Conservation (phyloP, 2,329 filamentous ascomycete species). For the Exophiala oligosperma region DNA sequence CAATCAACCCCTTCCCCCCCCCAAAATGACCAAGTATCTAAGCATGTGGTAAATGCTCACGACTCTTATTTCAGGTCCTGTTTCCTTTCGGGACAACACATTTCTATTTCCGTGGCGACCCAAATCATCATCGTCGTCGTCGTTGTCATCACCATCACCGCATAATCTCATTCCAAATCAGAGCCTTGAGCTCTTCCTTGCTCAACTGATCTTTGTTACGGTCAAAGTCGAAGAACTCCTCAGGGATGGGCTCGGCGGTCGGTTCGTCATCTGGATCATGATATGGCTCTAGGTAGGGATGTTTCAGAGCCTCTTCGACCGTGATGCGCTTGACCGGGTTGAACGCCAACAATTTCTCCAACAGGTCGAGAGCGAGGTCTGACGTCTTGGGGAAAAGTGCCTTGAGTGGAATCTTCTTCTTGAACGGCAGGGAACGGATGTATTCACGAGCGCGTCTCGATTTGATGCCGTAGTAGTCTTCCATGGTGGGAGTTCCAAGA, state of each 20-base stretch:
- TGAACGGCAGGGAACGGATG: slow-evolving; percentile 96
- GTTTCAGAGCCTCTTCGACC: slow-evolving; percentile 93
- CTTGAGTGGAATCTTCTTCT: slow-evolving; percentile 99
- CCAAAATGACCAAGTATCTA: no score
- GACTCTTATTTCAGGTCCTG: no score
- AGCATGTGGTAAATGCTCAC: no score
- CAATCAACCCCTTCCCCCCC: no score
- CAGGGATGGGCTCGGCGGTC: slow-evolving; percentile 91
- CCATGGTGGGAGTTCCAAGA: slow-evolving; percentile 97
- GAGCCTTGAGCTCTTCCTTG: slow-evolving; percentile 93
- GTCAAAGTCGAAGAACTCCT: slow-evolving; percentile 99
- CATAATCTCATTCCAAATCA: slow-evolving; percentile 98
- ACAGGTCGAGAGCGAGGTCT: slow-evolving; percentile 87
- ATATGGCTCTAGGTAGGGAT: slow-evolving; percentile 97
- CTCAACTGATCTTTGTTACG: slow-evolving; percentile 99
- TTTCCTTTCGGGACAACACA: no score
- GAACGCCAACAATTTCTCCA: slow-evolving; percentile 95
- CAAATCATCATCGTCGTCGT: no score
- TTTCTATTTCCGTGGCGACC: no score
- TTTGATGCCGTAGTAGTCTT: slow-evolving; percentile 99
- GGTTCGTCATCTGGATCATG: slow-evolving; percentile 99
- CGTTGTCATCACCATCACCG: slow-evolving; percentile 43
- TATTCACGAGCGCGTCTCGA: slow-evolving; percentile 95
- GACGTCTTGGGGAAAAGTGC: slow-evolving; percentile 98
- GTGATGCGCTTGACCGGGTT: slow-evolving; percentile 99